Conservation (phyloP, 2,329 filamentous ascomycete species). For the Penicillium italicum region DNA sequence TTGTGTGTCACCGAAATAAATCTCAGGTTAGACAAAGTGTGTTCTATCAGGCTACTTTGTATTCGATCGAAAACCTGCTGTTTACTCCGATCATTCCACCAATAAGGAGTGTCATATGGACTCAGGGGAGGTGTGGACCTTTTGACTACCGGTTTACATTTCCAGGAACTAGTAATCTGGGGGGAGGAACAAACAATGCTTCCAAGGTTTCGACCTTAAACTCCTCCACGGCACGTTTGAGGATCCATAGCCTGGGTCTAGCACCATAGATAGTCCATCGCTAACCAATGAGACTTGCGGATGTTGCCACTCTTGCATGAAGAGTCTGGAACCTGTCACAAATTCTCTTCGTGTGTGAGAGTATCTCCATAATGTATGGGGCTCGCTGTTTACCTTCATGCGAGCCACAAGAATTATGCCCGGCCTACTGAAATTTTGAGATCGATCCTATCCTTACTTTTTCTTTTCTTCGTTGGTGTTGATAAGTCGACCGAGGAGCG, state of each 20-base stretch:
- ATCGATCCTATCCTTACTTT: not conserved
- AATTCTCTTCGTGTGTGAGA: not conserved
- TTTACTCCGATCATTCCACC: not conserved
- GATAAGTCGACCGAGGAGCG: slow-evolving; percentile 16
- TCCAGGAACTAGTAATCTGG: slow-evolving; percentile 1
- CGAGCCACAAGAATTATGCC: not conserved
- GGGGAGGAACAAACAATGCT: not conserved
- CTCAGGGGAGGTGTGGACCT: slow-evolving; percentile 5
- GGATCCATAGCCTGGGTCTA: not conserved
- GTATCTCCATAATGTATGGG: not conserved
- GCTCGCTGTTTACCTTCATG: not conserved
- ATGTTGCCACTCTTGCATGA: not conserved
- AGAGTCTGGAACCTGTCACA: not conserved
- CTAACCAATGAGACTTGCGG: not conserved
- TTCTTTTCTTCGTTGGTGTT: slow-evolving; percentile 10
- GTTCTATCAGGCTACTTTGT: not conserved
- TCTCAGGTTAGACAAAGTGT: not conserved
- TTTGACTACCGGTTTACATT: not conserved
- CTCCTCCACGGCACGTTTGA: not conserved
- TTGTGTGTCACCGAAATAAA: slow-evolving; percentile 11
- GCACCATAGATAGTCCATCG: not conserved
- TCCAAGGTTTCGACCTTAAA: slow-evolving; percentile 7
- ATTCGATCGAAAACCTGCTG: not conserved
- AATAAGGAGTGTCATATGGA: not conserved
- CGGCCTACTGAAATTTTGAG: not conserved